These are phyloP conservation scores for Fonsecaea pugnacius DNA, from an alignment of 2,329 filamentous ascomycete genomes.

Conservation along the genomic window DNA sequence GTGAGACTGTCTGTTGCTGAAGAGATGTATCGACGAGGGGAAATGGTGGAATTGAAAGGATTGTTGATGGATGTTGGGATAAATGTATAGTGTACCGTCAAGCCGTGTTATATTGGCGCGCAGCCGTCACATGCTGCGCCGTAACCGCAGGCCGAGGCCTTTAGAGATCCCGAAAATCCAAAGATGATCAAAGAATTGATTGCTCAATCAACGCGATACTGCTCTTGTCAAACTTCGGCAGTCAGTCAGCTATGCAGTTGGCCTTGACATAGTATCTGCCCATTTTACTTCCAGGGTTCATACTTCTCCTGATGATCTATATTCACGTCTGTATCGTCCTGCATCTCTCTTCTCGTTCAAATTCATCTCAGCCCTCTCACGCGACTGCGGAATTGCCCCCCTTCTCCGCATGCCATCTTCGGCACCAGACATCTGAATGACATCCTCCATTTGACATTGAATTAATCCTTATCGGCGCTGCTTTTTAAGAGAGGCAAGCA, in stretches of 20 bases:
- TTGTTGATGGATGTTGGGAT: background rate
- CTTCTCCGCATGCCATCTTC: constrained; percentile 21
- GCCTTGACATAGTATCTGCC: background rate
- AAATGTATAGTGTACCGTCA: no score
- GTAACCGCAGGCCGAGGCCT: constrained; percentile 20
- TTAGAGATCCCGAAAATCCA: background rate
- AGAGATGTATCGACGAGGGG: background rate
- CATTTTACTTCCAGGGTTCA: background rate
- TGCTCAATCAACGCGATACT: constrained; percentile 3
- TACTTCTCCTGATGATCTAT: background rate
- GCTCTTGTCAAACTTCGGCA: background rate
- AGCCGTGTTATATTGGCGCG: background rate
- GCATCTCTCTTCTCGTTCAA: background rate
- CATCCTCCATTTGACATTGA: constrained; percentile 15
- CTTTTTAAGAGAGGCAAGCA: background rate
- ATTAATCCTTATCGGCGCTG: background rate
- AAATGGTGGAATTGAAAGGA: background rate
- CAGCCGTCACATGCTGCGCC: constrained; percentile 6
- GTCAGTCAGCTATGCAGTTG: background rate
- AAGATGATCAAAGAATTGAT: constrained; percentile 1
- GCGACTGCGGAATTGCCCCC: constrained; percentile 15
- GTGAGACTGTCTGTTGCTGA: background rate
- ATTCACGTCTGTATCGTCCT: background rate
- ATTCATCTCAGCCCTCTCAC: constrained; percentile 2
- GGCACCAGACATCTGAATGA: constrained; percentile 22